Evolutionary conservation across 257 asterid genomes (phyloP).

Genomic region (Knoxia roxburghii): DNA sequence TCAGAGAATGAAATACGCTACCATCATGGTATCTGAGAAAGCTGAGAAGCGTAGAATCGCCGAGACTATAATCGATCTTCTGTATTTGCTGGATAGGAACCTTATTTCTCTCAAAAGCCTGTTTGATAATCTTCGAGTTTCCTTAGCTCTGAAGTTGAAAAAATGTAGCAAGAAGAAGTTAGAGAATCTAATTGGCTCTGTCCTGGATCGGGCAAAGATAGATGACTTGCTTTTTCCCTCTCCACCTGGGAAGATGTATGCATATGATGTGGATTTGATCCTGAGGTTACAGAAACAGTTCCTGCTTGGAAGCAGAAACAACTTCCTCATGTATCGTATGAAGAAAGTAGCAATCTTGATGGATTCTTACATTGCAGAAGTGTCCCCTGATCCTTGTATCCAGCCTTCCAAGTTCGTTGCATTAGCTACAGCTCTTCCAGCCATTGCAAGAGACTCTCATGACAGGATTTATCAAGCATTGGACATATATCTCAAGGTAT

Average conservation of each 20-base stretch:
- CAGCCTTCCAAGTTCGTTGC: conserved; percentile 39
- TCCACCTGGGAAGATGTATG: conserved; percentile 22
- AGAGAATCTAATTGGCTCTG: conserved; percentile 42
- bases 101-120: conserved; percentile 34
- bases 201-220: conserved; percentile 51
- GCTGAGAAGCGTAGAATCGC: conserved; percentile 27
- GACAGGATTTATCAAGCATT: conserved; percentile 43
- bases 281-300: conserved; percentile 38
- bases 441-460: conserved; percentile 43
- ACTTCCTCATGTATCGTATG: conserved; percentile 18
- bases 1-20: conserved; percentile 25
- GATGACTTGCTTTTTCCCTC: conserved; percentile 51
- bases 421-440: conserved; percentile 40
- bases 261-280: conserved; percentile 42
- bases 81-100: conserved; percentile 27
- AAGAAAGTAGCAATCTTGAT: conserved; percentile 44
- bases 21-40: conserved; percentile 14
- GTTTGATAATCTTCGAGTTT: conserved; percentile 33
- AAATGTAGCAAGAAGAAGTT: conserved; percentile 22
- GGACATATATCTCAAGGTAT: conserved; percentile 52
- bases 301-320: conserved; percentile 7
- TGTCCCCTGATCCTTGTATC: conserved; percentile 56
- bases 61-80: conserved; percentile 27
- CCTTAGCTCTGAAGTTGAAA: conserved; percentile 22
- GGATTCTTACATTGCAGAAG: conserved; percentile 51